Base-by-base conservation (phyloP, 257 asterid genomes). In the Capsicum pubescens region DNA sequence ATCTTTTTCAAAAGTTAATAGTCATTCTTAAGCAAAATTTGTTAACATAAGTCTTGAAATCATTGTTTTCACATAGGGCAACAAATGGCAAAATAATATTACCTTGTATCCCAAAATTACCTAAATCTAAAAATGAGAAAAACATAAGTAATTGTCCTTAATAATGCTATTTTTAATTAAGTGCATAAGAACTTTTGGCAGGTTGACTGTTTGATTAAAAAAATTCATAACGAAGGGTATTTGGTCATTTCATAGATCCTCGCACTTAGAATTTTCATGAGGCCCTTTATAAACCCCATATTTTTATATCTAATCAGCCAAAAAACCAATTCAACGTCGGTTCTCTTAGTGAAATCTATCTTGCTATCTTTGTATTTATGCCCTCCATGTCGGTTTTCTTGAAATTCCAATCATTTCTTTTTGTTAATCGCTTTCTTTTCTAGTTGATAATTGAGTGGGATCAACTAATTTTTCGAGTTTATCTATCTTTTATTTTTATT, bases 241-340 rank as follows among this genome's bases (percentile, higher is more conserved):
- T 88, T 57, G 39, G 98, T 93, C 94, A 67, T 88, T 92, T 91
- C 88, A 6, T 0, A n/a, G 4, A 0, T 61, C 67, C 84, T 42
- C 83, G 78, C 93, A 89, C 90, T 91, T 93, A 93, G 99, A 98
- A 97, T 93, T 95, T 26, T 91, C 89, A 56, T 85, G 81, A 74
- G 77, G 71, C 60, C 85, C 81, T 83, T 84, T 91, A 90, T 86
- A 91, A 90, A 72, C 79, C 74, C 83, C 64, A 80, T 21, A 9
- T 15, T 81, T 81, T 50, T 59, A 19, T 26, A 19, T 46, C 11
- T 56, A 67, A 59, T 72, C 82, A 82, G 88, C 90, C 87, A 84
- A 84, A 36, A 63, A 82, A 83, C 68, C 17, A 7, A n/a, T 70
- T 82, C 32, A 8, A 17, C 80, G 90, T 64, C 93, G 89, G 84